Evolutionary conservation across 2,329 filamentous ascomycete species (phyloP), one percentile per base, ranked within the genome.

Genomic region (Alternaria ethzedia): DNA sequence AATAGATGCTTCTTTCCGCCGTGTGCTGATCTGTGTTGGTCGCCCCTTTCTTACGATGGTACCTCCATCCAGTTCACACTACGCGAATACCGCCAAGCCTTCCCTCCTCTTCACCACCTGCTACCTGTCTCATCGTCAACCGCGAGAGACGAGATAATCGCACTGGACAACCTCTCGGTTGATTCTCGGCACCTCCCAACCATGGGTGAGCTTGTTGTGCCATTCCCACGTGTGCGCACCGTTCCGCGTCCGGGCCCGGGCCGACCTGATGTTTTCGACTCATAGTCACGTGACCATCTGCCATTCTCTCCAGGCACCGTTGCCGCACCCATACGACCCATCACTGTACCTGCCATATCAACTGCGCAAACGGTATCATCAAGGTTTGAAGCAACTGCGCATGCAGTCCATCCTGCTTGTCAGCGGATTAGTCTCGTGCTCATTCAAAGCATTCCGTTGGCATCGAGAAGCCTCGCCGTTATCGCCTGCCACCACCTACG

Each of bases 191-290:
- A 17, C 15, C 20, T 3, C 20, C 15, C 3, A 21, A 23, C 10
- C 49, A 32, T 43, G 46, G n/a, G 21, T 17, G 26, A 20, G 32
- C 25, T 54, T 45, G 36, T 23, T 23, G 28, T 43, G 43, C 25
- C 21, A 55, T 55, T 23, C 41, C 57, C 50, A 60, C 57, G 57
- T 55, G 57, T 43, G 36, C 41, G 57, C 51, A 36, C 57, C 50
- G 43, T 60, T 47, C 57, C 57, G 50, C 50, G 13, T 52, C n/a
- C 51, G 26, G 28, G 28, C 26, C 47, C 49, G 49, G 49, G 28
- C 49, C 49, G 49, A 52, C 15, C 21, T 25, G 20, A 23, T n/a
- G 30, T 13, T 25, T 20, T 15, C 28, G 30, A 41, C 17, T 51
- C 28, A 52, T 15, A 12, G 23, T 6, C 28, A 30, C 13, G 30